phyloP scores from a whole-genome alignment of 169 alveolate species.

The Babesia gibsoni region DNA sequence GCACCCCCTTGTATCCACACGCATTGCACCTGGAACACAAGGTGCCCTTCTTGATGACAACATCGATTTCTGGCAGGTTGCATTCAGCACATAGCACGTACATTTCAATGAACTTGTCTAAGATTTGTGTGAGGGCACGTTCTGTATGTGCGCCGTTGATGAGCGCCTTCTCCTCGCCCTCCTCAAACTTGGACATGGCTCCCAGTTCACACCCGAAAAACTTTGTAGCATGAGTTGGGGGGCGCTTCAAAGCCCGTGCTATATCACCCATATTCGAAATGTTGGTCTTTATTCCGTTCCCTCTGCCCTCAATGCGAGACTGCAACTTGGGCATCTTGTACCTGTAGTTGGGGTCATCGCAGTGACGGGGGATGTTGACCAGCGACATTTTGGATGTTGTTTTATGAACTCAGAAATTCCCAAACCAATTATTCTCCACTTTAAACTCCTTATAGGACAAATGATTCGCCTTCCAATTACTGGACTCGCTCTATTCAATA shows the following conservation, averaged over 20 bases:
- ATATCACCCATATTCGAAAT: slow-evolving; percentile 96
- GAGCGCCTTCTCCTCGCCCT: slow-evolving; percentile 91
- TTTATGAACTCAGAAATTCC: neutral
- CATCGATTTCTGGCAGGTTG: slow-evolving; percentile 95
- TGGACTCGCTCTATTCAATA: neutral
- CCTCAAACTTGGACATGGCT: slow-evolving; percentile 92
- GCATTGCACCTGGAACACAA: slow-evolving; percentile 92
- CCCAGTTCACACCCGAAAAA: slow-evolving; percentile 95
- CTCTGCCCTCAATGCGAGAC: slow-evolving; percentile 92
- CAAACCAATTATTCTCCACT: neutral
- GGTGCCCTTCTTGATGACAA: slow-evolving; percentile 87
- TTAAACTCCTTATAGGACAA: neutral
- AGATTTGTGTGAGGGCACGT: slow-evolving; percentile 84
- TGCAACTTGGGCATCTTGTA: slow-evolving; percentile 95
- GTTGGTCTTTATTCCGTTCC: slow-evolving; percentile 97
- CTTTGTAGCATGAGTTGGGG: slow-evolving; percentile 90
- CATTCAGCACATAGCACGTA: slow-evolving; percentile 97
- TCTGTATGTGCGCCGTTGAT: slow-evolving; percentile 93
- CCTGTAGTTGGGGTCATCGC: slow-evolving; percentile 94
- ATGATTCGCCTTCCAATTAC: neutral
- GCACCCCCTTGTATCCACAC: slow-evolving; percentile 92
- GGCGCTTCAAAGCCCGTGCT: slow-evolving; percentile 89
- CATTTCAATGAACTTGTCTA: slow-evolving; percentile 97
- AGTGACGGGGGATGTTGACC: slow-evolving; percentile 91
- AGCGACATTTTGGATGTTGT: slow-evolving; percentile 62